These are phyloP conservation scores for Bryoerythrophyllum caledonicum DNA, from an alignment of 225 moss, liverwort and hornwort genomes.

Conservation along the genomic window DNA sequence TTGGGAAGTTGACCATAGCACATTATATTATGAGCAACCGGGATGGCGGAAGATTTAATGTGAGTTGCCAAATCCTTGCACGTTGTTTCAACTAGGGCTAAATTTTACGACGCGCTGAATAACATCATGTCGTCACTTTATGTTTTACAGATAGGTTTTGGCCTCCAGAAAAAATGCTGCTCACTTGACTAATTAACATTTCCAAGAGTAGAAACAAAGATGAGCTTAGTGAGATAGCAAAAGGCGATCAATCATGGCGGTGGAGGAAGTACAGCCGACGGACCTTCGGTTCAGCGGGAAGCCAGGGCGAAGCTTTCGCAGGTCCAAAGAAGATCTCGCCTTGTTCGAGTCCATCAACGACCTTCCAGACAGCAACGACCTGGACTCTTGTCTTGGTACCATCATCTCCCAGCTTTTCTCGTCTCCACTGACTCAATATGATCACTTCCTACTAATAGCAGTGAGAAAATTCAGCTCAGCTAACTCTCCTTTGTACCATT, in stretches of 20 bases:
- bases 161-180: neutral
- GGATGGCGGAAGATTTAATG: neutral
- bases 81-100: neutral
- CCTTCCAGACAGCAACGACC: conserved; percentile 23
- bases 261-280: conserved; percentile 1
- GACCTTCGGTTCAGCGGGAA: conserved; percentile 21
- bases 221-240: neutral
- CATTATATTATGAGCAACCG: neutral
- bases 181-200: neutral
- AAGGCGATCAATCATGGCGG: conserved; percentile 12
- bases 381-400: conserved; percentile 32
- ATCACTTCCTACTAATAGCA: neutral
- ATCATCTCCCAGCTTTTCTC: conserved; percentile 1
- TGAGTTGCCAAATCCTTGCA: neutral
- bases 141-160: neutral
- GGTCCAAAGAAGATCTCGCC: conserved; percentile 29
- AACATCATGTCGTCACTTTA: neutral
- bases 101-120: neutral
- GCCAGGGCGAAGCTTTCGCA: conserved; percentile 26
- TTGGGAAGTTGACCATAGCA: neutral
- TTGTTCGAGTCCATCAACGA: conserved; percentile 27
- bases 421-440: neutral
- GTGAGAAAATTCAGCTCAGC: neutral
- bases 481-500: neutral
- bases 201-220: neutral